Conservation (phyloP, 805 yeast species). For the Starmerella vitae region DNA sequence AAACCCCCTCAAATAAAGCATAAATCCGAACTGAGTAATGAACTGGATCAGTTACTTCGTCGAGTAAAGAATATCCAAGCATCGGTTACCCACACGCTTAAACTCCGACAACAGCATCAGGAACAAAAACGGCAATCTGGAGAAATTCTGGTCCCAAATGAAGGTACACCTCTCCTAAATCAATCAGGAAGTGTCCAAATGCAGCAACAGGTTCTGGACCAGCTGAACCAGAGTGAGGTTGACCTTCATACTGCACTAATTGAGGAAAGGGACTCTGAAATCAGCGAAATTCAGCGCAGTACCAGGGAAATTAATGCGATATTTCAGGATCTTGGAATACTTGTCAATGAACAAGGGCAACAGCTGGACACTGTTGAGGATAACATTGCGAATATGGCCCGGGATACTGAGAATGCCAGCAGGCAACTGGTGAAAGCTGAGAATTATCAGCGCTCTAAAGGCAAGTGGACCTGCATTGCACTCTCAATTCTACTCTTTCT, state of each 20-base stretch:
- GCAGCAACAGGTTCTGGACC: constrained; percentile 30
- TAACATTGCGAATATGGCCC: constrained; percentile 50
- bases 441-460: constrained; percentile 51
- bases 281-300: constrained; percentile 58
- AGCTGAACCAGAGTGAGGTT: constrained; percentile 24
- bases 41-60: constrained; percentile 11
- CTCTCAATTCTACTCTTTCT: constrained; percentile 47
- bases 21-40: constrained; percentile 7
- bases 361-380: constrained; percentile 76
- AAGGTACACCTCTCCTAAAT: constrained; percentile 3
- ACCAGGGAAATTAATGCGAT: constrained; percentile 76
- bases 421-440: constrained; percentile 62
- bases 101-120: background rate
- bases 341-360: constrained; percentile 74
- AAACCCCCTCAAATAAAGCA: constrained; percentile 4
- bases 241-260: constrained; percentile 30
- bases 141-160: background rate
- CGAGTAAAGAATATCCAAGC: constrained; percentile 10
- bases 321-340: constrained; percentile 62
- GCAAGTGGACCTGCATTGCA: constrained; percentile 62
- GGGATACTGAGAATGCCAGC: constrained; percentile 55
- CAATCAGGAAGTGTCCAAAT: constrained; percentile 19
- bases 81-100: constrained; percentile 8
- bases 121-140: background rate
- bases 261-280: constrained; percentile 61